Base-by-base conservation (phyloP, 1,284 basidiomycete genomes). In the Ganoderma lucidum region DNA sequence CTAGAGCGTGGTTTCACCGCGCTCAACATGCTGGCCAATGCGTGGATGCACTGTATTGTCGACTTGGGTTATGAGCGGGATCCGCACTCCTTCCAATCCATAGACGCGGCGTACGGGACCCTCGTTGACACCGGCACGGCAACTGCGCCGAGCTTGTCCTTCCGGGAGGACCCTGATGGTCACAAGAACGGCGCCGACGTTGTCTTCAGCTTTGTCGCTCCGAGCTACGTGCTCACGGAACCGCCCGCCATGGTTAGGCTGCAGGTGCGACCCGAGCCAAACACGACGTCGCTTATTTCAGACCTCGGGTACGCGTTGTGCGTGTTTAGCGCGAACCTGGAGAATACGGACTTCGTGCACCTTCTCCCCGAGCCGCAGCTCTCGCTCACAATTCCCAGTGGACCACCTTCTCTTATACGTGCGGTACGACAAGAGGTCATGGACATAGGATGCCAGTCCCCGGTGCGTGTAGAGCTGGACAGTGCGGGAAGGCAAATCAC, bases 121-220 rank as follows among this genome's bases (percentile, higher is more conserved):
- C 72, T 78, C 1, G 71, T 77, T 45, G 37, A 70, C 1, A 73
- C 68, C 19, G 82, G 80, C 3, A 76, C 78, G 12, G 68, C 68
- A 55, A 60, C 44, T 2, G 60, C 70, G 17, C 78, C 78, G 0
- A 58, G 67, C n/a, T 71, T 81, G 1, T 6, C 73, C 0, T 79
- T 84, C 69, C 74, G 80, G 28, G 81, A 81, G 61, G 83, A 83
- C 71, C 69, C 71, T 0, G 63, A 75, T 8, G 80, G 80, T 6
- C 73, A 73, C 70, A 48, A 73, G 8, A 80, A 81, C 15, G 30
- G 80, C n/a, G 45, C 45, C 6, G n/a, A 48, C 45, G 4, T 48
- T 6, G 45, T 48, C 45, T 23, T 48, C 45, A 23, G 23, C 23
- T 23, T 23, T 23, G 23, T 23, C 23, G 23, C 23, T 23, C 23